These are phyloP conservation scores for Mycogone perniciosa DNA, from an alignment of 2,329 filamentous ascomycete species.

Conservation along the genomic window DNA sequence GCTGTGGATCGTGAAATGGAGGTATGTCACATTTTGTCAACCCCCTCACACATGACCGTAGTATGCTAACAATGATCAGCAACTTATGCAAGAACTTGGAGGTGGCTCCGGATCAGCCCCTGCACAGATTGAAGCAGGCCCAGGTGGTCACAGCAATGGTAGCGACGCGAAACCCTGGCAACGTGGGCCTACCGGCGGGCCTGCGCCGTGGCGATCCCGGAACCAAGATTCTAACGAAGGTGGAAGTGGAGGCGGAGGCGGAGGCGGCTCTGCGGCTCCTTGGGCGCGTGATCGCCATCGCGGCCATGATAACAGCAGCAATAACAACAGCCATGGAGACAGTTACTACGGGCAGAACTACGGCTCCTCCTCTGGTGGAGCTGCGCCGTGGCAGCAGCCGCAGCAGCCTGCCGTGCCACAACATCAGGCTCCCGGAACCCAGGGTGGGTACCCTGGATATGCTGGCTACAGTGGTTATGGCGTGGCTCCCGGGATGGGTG, in stretches of 20 bases:
- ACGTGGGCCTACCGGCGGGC: slow-evolving; percentile 72
- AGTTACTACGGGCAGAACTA: slow-evolving; percentile 24
- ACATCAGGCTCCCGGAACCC: slow-evolving; percentile 47
- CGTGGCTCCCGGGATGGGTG: slow-evolving; percentile 38
- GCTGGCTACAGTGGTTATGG: slow-evolving; percentile 43
- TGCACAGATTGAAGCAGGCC: slow-evolving; percentile 81
- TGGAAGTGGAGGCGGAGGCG: slow-evolving; percentile 34
- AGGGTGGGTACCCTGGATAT: slow-evolving; percentile 53
- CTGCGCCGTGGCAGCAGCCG: slow-evolving; percentile 42
- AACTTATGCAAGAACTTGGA: slow-evolving; percentile 96
- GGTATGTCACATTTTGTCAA: slow-evolving; percentile 46
- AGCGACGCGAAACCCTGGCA: slow-evolving; percentile 79
- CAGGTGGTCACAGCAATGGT: slow-evolving; percentile 41
- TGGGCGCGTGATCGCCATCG: slow-evolving; percentile 57
- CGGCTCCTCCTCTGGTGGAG: slow-evolving; percentile 20
- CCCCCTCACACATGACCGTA: not conserved
- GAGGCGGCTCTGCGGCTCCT: slow-evolving; percentile 47
- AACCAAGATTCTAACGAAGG: slow-evolving; percentile 46
- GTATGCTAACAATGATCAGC: slow-evolving; percentile 47
- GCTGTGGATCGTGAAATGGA: slow-evolving; percentile 92
- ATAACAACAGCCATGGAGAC: slow-evolving; percentile 19
- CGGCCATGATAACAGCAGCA: slow-evolving; percentile 33
- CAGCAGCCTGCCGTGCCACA: slow-evolving; percentile 15
- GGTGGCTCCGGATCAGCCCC: slow-evolving; percentile 63
- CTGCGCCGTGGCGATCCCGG: slow-evolving; percentile 70